Evolutionary conservation across 768 basidiomycete species (phyloP).

Genomic region (Solioccasus polychromus): DNA sequence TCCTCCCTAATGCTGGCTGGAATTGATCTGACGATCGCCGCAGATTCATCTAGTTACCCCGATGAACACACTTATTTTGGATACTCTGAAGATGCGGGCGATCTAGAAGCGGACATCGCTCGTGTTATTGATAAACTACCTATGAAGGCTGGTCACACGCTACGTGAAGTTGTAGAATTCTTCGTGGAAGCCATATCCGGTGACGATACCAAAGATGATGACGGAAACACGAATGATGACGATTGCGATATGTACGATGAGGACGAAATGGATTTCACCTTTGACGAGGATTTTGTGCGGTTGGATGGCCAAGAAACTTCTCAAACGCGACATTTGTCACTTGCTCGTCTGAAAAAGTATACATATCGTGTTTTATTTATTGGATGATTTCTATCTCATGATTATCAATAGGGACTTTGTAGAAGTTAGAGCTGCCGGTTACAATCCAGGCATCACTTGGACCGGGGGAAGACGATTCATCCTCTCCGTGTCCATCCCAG

Average conservation of each 20-base stretch:
- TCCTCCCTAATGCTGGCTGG: not conserved
- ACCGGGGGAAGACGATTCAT: slow-evolving; percentile 50
- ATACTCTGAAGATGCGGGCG: slow-evolving; percentile 44
- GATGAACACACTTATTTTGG: slow-evolving; percentile 54
- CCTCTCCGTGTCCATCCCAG: slow-evolving; percentile 56
- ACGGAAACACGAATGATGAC: slow-evolving; percentile 39
- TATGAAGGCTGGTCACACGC: slow-evolving; percentile 37
- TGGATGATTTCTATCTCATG: not conserved
- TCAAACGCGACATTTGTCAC: not conserved
- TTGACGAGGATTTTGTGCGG: slow-evolving; percentile 12
- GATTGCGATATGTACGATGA: too few relatives aligned
- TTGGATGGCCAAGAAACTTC: not conserved
- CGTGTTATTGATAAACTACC: slow-evolving; percentile 45
- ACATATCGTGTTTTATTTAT: too few relatives aligned
- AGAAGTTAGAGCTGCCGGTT: slow-evolving; percentile 54
- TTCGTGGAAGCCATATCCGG: slow-evolving; percentile 34
- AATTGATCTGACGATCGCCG: not conserved
- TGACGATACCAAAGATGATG: slow-evolving; percentile 37
- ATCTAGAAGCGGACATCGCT: slow-evolving; percentile 39
- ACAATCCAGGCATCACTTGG: slow-evolving; percentile 57
- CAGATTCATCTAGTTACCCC: slow-evolving; percentile 70
- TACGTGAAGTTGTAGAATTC: slow-evolving; percentile 44
- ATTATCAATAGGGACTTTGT: slow-evolving; percentile 49
- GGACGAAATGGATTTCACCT: slow-evolving; percentile 17
- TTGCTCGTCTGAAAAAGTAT: slow-evolving; percentile 6